These are phyloP conservation scores for Hapsidospora chrysogenum DNA, from an alignment of 495 filamentous ascomycete species.

Conservation along the genomic window DNA sequence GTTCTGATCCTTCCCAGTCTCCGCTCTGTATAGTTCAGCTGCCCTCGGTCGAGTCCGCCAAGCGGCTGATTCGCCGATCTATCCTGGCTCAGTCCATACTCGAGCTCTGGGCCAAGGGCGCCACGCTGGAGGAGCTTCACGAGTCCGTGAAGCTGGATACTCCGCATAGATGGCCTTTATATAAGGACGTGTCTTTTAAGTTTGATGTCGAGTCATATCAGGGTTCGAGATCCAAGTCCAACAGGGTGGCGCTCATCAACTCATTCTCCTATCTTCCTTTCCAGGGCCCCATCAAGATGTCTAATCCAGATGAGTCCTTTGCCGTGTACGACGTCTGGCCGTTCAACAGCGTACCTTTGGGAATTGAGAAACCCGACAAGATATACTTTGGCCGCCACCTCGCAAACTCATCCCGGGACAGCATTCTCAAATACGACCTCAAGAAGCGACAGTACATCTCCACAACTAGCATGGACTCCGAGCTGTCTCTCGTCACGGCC, in stretches of 20 bases:
- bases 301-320: constrained; percentile 54
- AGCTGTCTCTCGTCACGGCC: constrained; percentile 77
- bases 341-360: constrained; percentile 25
- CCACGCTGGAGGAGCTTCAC: constrained; percentile 52
- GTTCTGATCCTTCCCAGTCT: constrained; percentile 34
- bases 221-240: constrained; percentile 38
- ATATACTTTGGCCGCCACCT: constrained; percentile 61
- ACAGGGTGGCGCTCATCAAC: constrained; percentile 57
- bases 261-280: constrained; percentile 67
- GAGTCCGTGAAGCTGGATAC: constrained; percentile 38
- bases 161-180: constrained; percentile 44
- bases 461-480: constrained; percentile 93
- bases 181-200: constrained; percentile 49
- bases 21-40: constrained; percentile 73
- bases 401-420: constrained; percentile 40
- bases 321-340: constrained; percentile 66
- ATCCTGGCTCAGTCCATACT: constrained; percentile 69
- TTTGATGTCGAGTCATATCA: constrained; percentile 69
- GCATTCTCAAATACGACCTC: constrained; percentile 63
- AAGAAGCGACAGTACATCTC: constrained; percentile 89
- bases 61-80: constrained; percentile 49
- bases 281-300: constrained; percentile 57
- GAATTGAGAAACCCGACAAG: constrained; percentile 31
- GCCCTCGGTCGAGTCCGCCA: constrained; percentile 45
- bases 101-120: constrained; percentile 72